Evolutionary conservation across 164 flowering plant genomes (phyloP).

Genomic region (Nelumbo lutea): DNA sequence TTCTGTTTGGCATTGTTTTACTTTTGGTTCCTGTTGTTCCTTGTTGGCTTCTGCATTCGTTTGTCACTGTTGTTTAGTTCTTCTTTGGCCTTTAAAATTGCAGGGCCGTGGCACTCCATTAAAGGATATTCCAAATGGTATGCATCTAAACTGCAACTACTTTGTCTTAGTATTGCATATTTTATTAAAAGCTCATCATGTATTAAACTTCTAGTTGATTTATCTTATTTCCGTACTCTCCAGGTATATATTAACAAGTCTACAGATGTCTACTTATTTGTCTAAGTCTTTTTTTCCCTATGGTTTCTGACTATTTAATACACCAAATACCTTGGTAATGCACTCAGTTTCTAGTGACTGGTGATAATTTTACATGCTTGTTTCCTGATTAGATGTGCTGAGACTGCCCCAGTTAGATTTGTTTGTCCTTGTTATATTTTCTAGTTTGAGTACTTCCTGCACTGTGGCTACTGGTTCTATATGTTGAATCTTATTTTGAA

Average conservation of each 20-base stretch:
- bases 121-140: conserved; percentile 83
- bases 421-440: too few relatives aligned
- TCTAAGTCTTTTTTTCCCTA: neutral
- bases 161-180: neutral
- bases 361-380: too few relatives aligned
- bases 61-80: neutral
- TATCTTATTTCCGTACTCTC: neutral
- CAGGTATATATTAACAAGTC: neutral
- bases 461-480: too few relatives aligned
- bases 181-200: neutral
- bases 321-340: neutral
- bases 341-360: neutral
- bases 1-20: neutral
- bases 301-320: neutral
- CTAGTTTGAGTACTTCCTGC: too few relatives aligned
- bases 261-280: neutral
- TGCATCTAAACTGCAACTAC: neutral
- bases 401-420: neutral
- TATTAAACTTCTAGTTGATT: neutral
- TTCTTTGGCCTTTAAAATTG: conserved; percentile 19
- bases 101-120: conserved; percentile 87
- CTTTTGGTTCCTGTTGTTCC: neutral
- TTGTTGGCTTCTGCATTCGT: neutral
- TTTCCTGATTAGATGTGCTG: neutral
- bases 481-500: too few relatives aligned